Percentiles rank a stretch among this genome's conserved stretches.
These are phyloP conservation scores for Pleurotus salmoneostramineus DNA, from an alignment of 768 basidiomycete species.

Conservation along the genomic window DNA sequence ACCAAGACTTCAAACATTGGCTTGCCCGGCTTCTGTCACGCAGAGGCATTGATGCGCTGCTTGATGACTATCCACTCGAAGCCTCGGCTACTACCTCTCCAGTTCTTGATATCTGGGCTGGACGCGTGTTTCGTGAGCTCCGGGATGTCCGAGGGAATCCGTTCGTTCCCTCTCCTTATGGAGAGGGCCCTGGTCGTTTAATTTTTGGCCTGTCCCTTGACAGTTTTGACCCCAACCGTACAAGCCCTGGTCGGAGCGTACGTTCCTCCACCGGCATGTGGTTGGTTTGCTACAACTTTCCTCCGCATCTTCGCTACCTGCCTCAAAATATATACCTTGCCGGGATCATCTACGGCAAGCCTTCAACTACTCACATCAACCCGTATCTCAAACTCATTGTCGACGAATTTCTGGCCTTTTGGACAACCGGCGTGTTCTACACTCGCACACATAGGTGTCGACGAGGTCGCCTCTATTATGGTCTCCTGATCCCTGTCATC, in stretches of 20 bases:
- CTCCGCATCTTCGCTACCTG: conserved; percentile 25
- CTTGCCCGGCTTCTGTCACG: conserved; percentile 2
- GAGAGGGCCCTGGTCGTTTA: neutral
- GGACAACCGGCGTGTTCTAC: conserved; percentile 23
- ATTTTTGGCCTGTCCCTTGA: neutral
- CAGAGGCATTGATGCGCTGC: neutral
- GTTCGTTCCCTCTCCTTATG: neutral
- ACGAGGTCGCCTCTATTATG: conserved; percentile 21
- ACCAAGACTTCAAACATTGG: neutral
- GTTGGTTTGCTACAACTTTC: conserved; percentile 30
- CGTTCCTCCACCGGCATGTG: conserved; percentile 19
- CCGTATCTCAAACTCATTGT: conserved; percentile 28
- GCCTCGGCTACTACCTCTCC: neutral
- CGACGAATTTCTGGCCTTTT: conserved; percentile 28
- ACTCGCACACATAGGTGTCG: conserved; percentile 16
- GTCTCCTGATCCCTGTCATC: conserved; percentile 27
- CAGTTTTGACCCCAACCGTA: neutral
- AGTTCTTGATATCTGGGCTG: neutral
- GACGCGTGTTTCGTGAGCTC: conserved; percentile 1
- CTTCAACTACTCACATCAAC: conserved; percentile 25
- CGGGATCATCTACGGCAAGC: conserved; percentile 38
- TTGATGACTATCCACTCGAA: neutral
- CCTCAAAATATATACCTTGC: conserved; percentile 37
- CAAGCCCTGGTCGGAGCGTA: conserved; percentile 12
- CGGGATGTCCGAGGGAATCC: neutral